Evolutionary conservation across 495 filamentous ascomycete species (phyloP), one percentile per base, ranked within the genome.

Genomic region (Filosporella fistucella): DNA sequence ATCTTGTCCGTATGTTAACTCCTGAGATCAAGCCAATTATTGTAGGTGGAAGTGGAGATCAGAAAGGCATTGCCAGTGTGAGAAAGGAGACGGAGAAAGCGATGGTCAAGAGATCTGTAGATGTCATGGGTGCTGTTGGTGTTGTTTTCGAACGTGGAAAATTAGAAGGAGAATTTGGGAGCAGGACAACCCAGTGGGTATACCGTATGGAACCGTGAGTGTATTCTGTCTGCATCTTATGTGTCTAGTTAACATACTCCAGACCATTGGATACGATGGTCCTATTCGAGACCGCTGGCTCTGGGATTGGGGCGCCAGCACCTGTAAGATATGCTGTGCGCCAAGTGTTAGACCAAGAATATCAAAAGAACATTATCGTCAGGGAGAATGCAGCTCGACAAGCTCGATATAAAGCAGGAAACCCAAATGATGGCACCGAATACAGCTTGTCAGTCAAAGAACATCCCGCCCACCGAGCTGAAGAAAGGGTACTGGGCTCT

Each of bases 191-290:
- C 6, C 68, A 74, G 54, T 96, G 85, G 83, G 82, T 91, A 10
- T 95, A 93, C 62, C 80, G 93, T 25, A 93, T 98, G 91, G 91
- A 96, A 57, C 93, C 93, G 79, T 90, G 71, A 71, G 84, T 81
- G 7, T 38, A 39, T 28, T 30, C 42, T 35, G 22, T 28, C 42
- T 18, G 14, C 47, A 11, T 45, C 18, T 38, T 36, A 25, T 33
- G 20, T 10, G n/a, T 41, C 10, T 35, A 58, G 7, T 24, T 52
- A 43, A 55, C 36, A 25, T 24, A 6, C 11, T 20, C 3, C 18
- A 85, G 81, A 38, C 78, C 84, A 2, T 59, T 96, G 17, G 91
- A 97, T 63, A 64, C 69, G 23, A 73, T 96, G 4, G 68, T 76
- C 10, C 72, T 72, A 1, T 87, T 77, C 52, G 75, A 77, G 51